Base-by-base conservation (phyloP, 768 basidiomycete species). In the Psilocybe cubensis region DNA sequence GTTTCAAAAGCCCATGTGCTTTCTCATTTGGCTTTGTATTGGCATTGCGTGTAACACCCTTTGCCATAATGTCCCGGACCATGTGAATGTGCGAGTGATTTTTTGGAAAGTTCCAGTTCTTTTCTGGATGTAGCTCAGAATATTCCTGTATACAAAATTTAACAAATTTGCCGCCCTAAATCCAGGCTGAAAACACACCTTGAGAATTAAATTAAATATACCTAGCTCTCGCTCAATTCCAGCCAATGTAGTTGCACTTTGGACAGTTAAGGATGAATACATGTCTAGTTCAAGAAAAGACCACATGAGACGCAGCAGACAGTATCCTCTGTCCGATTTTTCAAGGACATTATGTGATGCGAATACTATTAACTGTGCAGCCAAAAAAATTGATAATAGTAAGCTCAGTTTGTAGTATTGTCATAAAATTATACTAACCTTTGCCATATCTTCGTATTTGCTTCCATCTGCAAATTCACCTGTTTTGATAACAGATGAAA, bases 51-150 rank as follows among this genome's bases (percentile, higher is more conserved):
- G 65, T 63, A 2, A 57, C 68, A 7, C 74, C 76, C 51, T 77
- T 77, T 0, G 7, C 31, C 20, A 38, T 2, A 18, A 77, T 76
- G 51, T 76, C 68, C 1, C 45, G 35, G 21, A 72, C 62, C 0
- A 68, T 44, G 43, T 78, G 74, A 12, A 61, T 54, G 50, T 68
- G 70, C 1, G 66, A 49, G 53, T 78, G 76, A 0, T 57, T 41
- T 48, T 79, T 78, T 0, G 66, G 66, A 54, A 75, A 76, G 25
- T 73, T 54, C 75, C 75, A 78, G 10, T 68, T 58, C 54, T 74
- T 70, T 3, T 56, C 46, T 6, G 45, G 53, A 11, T 44, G 47
- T 52, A 55, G 23, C 4, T 56, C 9, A 28, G 43, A 51, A 42
- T 56, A 63, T 53, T 51, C 54, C 57, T 62, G 12, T 33, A 33